These are phyloP conservation scores for Ceratobasidium sp. DNA, from an alignment of 1,284 basidiomycete genomes.

Conservation along the genomic window DNA sequence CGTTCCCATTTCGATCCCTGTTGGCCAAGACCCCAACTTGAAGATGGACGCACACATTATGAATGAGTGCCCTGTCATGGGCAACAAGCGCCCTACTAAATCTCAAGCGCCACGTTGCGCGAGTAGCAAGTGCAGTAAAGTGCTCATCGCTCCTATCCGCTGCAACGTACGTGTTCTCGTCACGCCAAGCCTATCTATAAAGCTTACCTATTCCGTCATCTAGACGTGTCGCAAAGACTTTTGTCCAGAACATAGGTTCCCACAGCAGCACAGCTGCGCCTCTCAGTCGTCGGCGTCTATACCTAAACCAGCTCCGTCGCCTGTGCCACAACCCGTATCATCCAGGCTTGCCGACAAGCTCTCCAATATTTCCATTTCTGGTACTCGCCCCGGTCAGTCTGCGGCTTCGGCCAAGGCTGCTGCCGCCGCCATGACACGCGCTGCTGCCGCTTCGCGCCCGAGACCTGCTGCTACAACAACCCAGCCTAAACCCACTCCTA, in stretches of 20 bases:
- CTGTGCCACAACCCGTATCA: conserved; percentile 39
- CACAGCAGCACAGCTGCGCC: conserved; percentile 66
- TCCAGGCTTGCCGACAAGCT: conserved; percentile 38
- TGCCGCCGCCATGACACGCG: conserved; percentile 56
- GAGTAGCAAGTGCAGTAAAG: conserved; percentile 68
- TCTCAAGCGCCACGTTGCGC: conserved; percentile 55
- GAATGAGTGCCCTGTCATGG: conserved; percentile 70
- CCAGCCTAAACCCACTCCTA: conserved; percentile 19
- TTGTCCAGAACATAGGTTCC: conserved; percentile 76
- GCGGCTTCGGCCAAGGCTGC: conserved; percentile 48
- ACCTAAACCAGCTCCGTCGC: conserved; percentile 34
- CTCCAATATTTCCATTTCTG: conserved; percentile 45
- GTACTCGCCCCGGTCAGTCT: conserved; percentile 51
- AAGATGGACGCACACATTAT: conserved; percentile 75
- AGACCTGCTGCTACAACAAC: conserved; percentile 15
- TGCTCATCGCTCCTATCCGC: conserved; percentile 71
- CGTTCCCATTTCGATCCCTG: conserved; percentile 70
- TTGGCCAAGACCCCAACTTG: conserved; percentile 75
- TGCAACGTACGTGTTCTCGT: conserved; percentile 64
- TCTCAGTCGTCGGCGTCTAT: conserved; percentile 42
- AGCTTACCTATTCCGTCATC: conserved; percentile 8
- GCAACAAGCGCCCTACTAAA: conserved; percentile 60
- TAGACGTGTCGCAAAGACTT: conserved; percentile 74
- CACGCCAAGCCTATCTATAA: neutral
- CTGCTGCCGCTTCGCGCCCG: conserved; percentile 41